These are phyloP conservation scores for Pisolithus orientalis DNA, from an alignment of 768 basidiomycete species.

Conservation along the genomic window DNA sequence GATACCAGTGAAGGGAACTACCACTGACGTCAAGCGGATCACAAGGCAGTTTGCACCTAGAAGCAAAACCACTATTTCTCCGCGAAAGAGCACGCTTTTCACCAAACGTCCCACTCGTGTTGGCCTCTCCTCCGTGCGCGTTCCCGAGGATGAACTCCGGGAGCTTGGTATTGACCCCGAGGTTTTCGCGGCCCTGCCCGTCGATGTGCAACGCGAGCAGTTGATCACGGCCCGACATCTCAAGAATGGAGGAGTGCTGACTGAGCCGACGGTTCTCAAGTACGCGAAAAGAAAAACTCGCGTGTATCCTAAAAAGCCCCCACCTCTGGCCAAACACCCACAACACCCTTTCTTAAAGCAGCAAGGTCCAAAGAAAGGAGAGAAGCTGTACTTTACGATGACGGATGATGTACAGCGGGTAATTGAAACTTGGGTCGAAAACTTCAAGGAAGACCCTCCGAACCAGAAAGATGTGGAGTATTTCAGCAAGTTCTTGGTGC, in stretches of 20 bases:
- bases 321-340: constrained; percentile 49
- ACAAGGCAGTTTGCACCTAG: constrained; percentile 59
- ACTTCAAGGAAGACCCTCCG: constrained; percentile 56
- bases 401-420: constrained; percentile 66
- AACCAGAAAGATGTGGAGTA: constrained; percentile 68
- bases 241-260: constrained; percentile 31
- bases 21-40: constrained; percentile 51
- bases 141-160: constrained; percentile 52
- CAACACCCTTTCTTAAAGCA: constrained; percentile 50
- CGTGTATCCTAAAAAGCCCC: constrained; percentile 42
- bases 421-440: constrained; percentile 71
- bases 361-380: constrained; percentile 43
- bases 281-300: constrained; percentile 24
- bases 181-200: constrained; percentile 61
- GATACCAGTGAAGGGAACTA: constrained; percentile 29
- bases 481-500: constrained; percentile 66
- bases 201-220: constrained; percentile 67
- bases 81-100: constrained; percentile 33
- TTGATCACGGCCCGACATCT: constrained; percentile 52
- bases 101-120: constrained; percentile 31
- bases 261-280: constrained; percentile 51
- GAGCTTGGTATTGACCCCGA: constrained; percentile 68
- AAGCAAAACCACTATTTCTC: constrained; percentile 35
- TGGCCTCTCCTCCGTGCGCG: constrained; percentile 32
- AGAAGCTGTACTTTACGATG: constrained; percentile 55